phyloP scores from a whole-genome alignment of 2,329 filamentous ascomycete species.

The Trichophyton simii region DNA sequence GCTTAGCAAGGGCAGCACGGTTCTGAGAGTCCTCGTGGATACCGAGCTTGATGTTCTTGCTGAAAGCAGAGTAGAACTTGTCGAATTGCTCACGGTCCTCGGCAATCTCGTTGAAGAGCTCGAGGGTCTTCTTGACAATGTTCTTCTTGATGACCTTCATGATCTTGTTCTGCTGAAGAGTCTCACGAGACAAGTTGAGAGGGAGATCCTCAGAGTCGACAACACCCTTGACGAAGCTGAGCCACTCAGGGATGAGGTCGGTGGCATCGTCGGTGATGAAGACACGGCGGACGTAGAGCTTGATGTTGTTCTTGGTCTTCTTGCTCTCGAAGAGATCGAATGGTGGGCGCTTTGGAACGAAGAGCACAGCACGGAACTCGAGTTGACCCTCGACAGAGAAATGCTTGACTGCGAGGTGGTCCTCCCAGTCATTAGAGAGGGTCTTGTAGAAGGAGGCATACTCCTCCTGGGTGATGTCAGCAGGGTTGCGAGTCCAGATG shows the following conservation, averaged over 20 bases:
- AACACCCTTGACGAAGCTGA: conserved; percentile 99
- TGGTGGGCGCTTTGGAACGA: conserved; percentile 97
- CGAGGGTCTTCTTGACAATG: conserved; percentile 99
- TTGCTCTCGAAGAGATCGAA: conserved; percentile 99
- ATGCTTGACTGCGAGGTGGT: conserved; percentile 99
- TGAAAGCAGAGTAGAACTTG: conserved; percentile 99
- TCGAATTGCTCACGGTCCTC: conserved; percentile 99
- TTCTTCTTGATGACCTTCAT: conserved; percentile 99
- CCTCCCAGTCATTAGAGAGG: conserved; percentile 99
- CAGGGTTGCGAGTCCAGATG: conserved; percentile 97
- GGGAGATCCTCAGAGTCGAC: conserved; percentile 99
- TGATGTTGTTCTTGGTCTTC: conserved; percentile 99
- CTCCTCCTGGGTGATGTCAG: conserved; percentile 91
- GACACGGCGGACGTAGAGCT: conserved; percentile 98
- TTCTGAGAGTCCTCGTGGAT: conserved; percentile 99
- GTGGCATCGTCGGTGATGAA: conserved; percentile 99
- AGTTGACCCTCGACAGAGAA: conserved; percentile 99
- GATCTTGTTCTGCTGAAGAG: conserved; percentile 99
- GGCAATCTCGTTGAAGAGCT: conserved; percentile 97
- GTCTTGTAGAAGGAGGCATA: conserved; percentile 99
- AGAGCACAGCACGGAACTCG: conserved; percentile 99
- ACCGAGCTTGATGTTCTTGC: conserved; percentile 99
- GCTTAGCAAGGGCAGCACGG: conserved; percentile 83
- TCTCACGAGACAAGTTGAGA: conserved; percentile 99
- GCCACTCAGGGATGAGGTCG: conserved; percentile 98